Evolutionary conservation across 495 filamentous ascomycete species (phyloP), one percentile per base, ranked within the genome.

Genomic region (Trichoderma asperelloides): DNA sequence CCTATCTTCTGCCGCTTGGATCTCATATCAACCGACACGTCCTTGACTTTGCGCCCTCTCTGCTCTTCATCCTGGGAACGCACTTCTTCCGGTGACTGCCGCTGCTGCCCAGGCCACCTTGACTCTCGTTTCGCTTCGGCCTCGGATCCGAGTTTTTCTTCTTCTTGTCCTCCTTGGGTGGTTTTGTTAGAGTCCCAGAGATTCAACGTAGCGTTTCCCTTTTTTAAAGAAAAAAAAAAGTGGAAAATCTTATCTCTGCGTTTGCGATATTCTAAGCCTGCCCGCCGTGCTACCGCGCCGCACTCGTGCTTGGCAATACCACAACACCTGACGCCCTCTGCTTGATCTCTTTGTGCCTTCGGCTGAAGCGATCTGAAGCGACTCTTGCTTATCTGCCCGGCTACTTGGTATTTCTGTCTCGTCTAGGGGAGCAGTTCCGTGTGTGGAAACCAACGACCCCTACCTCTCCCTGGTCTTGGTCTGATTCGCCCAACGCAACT

Each of bases 21-120:
- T 60, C 55, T 27, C 55, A 60, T 60, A 60, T 60, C 55, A 60
- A 28, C 55, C 55, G 55, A 25, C 55, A 30, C 23, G 55, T 30
- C 25, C 55, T 60, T 25, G 23, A 60, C 25, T 60, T 30, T 23
- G 55, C 55, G 12, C 8, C 11, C 12, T 13, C 49, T 55, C 43
- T 47, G 43, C n/a, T n/a, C 43, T 47, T 47, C n/a, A 37, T 37
- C 33, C 33, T 37, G 33, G 33, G 33, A 37, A 37, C 33, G 47
- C 47, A 9, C n/a, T 18, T 60, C 25, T 60, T n/a, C 49, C 55
- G 55, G 55, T 60, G 55, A 60, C 55, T 60, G 25, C 55, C 55
- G 55, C 23, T 27, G 4, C 49, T 21, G 25, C 49, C 49, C 49
- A 55, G 49, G 15, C 55, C 55, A 25, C 27, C 55, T 51, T 25